Evolutionary conservation across 2,329 filamentous ascomycete genomes (phyloP).

Genomic region (Phoma sp.): DNA sequence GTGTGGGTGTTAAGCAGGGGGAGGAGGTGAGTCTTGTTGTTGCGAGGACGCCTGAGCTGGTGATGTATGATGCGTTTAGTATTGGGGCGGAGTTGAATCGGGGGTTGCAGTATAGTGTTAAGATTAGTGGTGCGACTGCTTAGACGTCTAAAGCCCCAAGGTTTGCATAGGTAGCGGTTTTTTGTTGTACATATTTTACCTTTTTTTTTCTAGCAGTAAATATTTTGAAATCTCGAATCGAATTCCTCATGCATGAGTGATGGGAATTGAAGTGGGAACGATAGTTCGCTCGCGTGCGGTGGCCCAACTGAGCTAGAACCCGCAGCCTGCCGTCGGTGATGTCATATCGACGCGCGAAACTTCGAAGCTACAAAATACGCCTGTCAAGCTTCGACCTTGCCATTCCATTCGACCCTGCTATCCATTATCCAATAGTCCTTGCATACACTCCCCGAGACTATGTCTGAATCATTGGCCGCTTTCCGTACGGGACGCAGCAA

Average conservation of each 20-base stretch:
- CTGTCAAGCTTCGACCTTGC: neutral
- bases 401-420: neutral
- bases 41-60: conserved; percentile 23
- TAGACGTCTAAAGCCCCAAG: too few species aligned
- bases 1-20: conserved; percentile 4
- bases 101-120: conserved; percentile 21
- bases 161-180: too few species aligned
- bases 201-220: too few species aligned
- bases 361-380: conserved; percentile 8
- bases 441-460: conserved; percentile 8
- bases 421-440: neutral
- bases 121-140: conserved; percentile 18
- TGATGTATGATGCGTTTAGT: conserved; percentile 21
- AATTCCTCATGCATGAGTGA: too few species aligned
- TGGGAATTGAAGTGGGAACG: too few species aligned
- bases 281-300: conserved; percentile 3
- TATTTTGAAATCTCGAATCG: too few species aligned
- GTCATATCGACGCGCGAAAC: conserved; percentile 12
- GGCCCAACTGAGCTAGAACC: conserved; percentile 7
- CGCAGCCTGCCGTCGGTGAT: conserved; percentile 1
- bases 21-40: conserved; percentile 22
- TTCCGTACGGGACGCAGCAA: conserved; percentile 38
- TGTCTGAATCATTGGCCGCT: conserved; percentile 43
- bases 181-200: too few species aligned
- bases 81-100: conserved; percentile 16